These are phyloP conservation scores for Cryomyces antarcticus DNA, from an alignment of 495 filamentous ascomycete species.

Conservation along the genomic window DNA sequence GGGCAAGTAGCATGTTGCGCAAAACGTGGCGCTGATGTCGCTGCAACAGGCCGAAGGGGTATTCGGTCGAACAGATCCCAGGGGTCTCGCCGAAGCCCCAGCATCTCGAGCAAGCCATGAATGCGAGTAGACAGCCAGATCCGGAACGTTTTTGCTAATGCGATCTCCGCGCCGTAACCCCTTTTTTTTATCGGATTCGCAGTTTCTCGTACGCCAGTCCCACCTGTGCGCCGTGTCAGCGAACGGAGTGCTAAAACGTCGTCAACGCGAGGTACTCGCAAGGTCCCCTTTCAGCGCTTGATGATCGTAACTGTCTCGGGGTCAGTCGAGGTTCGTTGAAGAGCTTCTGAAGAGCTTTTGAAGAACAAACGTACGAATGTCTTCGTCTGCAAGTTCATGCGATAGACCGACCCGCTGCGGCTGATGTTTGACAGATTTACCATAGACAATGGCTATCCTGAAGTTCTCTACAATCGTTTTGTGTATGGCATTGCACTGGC, in stretches of 20 bases:
- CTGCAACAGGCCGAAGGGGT: too few relatives aligned
- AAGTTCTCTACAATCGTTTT: conserved; percentile 91
- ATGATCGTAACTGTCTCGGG: conserved; percentile 60
- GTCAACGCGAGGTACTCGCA: conserved; percentile 1
- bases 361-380: conserved; percentile 53
- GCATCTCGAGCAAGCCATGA: too few relatives aligned
- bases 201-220: too few relatives aligned
- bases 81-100: too few relatives aligned
- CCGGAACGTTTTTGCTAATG: too few relatives aligned
- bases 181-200: too few relatives aligned
- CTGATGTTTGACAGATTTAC: conserved; percentile 95
- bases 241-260: neutral
- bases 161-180: too few relatives aligned
- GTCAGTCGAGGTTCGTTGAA: neutral
- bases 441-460: conserved; percentile 87
- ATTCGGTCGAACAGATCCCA: too few relatives aligned
- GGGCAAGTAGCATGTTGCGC: too few relatives aligned
- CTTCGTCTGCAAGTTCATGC: conserved; percentile 87
- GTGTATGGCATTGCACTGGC: conserved; percentile 88
- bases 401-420: conserved; percentile 83
- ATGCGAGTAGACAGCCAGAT: too few relatives aligned
- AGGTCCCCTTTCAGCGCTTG: conserved; percentile 48
- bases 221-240: too few relatives aligned
- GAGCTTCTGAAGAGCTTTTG: neutral
- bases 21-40: too few relatives aligned